These are phyloP conservation scores for Phytophthora citrophthora DNA, from an alignment of 352 stramenopile genomes.

Conservation along the genomic window DNA sequence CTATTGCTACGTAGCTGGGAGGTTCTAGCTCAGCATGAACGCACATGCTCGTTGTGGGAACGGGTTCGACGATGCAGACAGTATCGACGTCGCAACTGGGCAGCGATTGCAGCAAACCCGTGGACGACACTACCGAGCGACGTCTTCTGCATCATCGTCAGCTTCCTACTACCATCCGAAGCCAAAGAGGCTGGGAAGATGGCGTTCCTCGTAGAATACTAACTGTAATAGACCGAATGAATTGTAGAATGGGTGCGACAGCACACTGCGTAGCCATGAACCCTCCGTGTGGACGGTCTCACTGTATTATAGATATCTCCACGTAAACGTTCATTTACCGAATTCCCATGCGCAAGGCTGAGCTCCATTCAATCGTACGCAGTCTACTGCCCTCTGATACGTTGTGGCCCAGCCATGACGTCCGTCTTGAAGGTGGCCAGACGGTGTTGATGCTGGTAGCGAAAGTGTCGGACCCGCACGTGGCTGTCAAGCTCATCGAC, in stretches of 20 bases:
- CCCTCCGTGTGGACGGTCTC: neutral
- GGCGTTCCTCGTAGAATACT: conserved; percentile 8
- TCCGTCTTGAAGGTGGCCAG: conserved; percentile 3
- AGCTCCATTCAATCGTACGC: conserved; percentile 9
- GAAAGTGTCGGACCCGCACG: neutral
- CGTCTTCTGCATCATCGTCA: conserved; percentile 3
- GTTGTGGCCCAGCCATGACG: neutral
- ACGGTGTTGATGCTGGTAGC: conserved; percentile 24
- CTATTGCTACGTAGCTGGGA: conserved; percentile 8
- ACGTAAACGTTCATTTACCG: neutral
- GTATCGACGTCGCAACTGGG: neutral
- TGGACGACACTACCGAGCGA: conserved; percentile 11
- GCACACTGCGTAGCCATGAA: neutral
- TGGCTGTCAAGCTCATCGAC: conserved; percentile 28
- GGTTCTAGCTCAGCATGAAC: neutral
- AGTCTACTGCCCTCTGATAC: conserved; percentile 6
- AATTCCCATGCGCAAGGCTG: conserved; percentile 8
- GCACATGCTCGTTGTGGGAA: neutral
- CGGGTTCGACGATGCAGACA: neutral
- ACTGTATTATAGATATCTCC: neutral
- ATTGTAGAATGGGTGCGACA: neutral
- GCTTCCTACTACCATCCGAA: conserved; percentile 5
- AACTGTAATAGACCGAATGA: neutral
- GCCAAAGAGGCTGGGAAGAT: conserved; percentile 6
- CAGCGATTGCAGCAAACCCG: neutral